These are phyloP conservation scores for Rhizopus microsporus DNA, from an alignment of 371 early-diverging fungal species.

Conservation along the genomic window DNA sequence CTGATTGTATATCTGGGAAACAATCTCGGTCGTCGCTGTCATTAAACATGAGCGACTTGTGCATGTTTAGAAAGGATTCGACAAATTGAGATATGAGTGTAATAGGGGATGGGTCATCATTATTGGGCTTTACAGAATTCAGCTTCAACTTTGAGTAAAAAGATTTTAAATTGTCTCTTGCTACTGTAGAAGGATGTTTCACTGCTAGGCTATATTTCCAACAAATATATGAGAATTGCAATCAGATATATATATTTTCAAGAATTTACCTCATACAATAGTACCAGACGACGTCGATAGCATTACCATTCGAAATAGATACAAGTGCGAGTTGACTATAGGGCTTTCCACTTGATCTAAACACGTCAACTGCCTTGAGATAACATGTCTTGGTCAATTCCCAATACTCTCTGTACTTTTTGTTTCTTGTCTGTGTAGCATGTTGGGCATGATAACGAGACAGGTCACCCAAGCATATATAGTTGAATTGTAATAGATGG, in stretches of 20 bases:
- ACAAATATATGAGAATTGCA: background rate
- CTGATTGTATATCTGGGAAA: conserved; percentile 9
- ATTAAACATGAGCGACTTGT: conserved; percentile 42
- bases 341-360: conserved; percentile 50
- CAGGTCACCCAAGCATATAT: conserved; percentile 53
- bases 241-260: background rate
- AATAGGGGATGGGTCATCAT: conserved; percentile 3
- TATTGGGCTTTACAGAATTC: conserved; percentile 5
- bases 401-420: conserved; percentile 32
- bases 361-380: conserved; percentile 43
- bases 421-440: conserved; percentile 18
- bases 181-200: conserved; percentile 43
- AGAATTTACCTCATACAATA: conserved; percentile 50
- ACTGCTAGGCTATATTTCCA: conserved; percentile 36
- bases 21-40: conserved; percentile 14
- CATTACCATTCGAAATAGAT: conserved; percentile 45
- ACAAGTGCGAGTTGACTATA: conserved; percentile 51
- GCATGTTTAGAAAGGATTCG: conserved; percentile 43
- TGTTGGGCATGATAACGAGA: conserved; percentile 50
- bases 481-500: conserved; percentile 40
- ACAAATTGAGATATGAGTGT: conserved; percentile 33
- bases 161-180: conserved; percentile 43
- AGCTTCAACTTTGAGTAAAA: conserved; percentile 48
- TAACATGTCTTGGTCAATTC: conserved; percentile 41
- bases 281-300: conserved; percentile 54